Evolutionary conservation across 1,284 basidiomycete species (phyloP).

Genomic region (Peniophora sp.): DNA sequence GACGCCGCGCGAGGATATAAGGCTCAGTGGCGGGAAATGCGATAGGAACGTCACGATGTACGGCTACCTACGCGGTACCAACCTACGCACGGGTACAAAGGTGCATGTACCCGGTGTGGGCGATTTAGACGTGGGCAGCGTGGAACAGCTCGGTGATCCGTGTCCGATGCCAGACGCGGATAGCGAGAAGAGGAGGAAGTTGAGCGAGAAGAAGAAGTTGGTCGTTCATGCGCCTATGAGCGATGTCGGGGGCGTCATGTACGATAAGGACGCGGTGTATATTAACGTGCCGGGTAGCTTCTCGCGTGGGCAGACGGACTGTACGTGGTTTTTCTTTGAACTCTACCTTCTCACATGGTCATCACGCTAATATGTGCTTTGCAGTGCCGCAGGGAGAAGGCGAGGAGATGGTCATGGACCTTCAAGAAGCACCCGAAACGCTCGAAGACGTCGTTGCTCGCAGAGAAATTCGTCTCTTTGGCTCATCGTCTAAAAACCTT

Average conservation of each 20-base stretch:
- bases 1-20: slow-evolving; percentile 80
- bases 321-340: slow-evolving; percentile 26
- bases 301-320: slow-evolving; percentile 58
- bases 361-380: slow-evolving; percentile 11
- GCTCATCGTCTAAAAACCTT: slow-evolving; percentile 51
- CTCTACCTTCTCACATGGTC: neutral
- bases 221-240: slow-evolving; percentile 98
- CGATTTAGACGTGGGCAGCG: slow-evolving; percentile 70
- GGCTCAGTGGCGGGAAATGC: slow-evolving; percentile 75
- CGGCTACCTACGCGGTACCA: slow-evolving; percentile 91
- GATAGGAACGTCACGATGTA: slow-evolving; percentile 91
- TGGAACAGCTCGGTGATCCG: slow-evolving; percentile 82
- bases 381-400: slow-evolving; percentile 80
- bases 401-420: slow-evolving; percentile 94
- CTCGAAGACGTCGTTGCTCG: slow-evolving; percentile 79
- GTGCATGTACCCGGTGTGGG: slow-evolving; percentile 96
- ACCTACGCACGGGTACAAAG: slow-evolving; percentile 74
- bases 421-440: slow-evolving; percentile 83
- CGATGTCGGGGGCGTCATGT: slow-evolving; percentile 94
- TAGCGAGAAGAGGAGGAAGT: slow-evolving; percentile 86
- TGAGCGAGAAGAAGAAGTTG: slow-evolving; percentile 92
- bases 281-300: slow-evolving; percentile 97
- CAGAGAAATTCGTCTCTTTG: slow-evolving; percentile 84
- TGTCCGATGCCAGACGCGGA: slow-evolving; percentile 92
- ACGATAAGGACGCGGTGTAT: slow-evolving; percentile 98